These are phyloP conservation scores for Exophiala lecanii-corni DNA, from an alignment of 2,329 filamentous ascomycete species.

Conservation along the genomic window DNA sequence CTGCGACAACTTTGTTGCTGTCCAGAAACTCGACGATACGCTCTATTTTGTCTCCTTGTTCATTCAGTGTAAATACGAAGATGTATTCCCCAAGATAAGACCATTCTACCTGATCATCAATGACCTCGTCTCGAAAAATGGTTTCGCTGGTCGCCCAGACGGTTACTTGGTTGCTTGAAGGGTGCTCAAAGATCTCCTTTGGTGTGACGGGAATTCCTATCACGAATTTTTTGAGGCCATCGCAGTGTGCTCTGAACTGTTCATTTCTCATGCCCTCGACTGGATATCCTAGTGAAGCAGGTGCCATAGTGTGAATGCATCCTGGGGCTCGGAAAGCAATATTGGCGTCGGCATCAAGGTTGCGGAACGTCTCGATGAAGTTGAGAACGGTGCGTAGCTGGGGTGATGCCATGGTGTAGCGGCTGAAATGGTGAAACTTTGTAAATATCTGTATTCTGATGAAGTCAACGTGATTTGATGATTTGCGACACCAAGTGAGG, in stretches of 20 bases:
- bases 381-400: slow-evolving; percentile 12
- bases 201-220: slow-evolving; percentile 16
- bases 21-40: slow-evolving; percentile 32
- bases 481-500: no score
- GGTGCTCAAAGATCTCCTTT: slow-evolving; percentile 16
- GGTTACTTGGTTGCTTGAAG: slow-evolving; percentile 22
- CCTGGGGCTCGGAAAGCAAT: slow-evolving; percentile 5
- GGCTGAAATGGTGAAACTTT: no score
- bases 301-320: slow-evolving; percentile 9
- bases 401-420: neutral
- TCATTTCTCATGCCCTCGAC: slow-evolving; percentile 9
- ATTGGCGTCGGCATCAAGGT: slow-evolving; percentile 11
- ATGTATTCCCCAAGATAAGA: slow-evolving; percentile 32
- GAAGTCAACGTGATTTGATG: no score
- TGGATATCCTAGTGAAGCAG: slow-evolving; percentile 7
- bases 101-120: slow-evolving; percentile 28
- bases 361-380: slow-evolving; percentile 11
- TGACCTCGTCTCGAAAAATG: slow-evolving; percentile 28
- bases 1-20: slow-evolving; percentile 24
- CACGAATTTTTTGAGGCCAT: slow-evolving; percentile 10
- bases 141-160: slow-evolving; percentile 29
- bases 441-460: no score
- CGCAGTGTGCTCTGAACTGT: slow-evolving; percentile 12
- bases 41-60: slow-evolving; percentile 28
- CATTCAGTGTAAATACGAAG: slow-evolving; percentile 31